Base-by-base conservation (phyloP, 495 filamentous ascomycete species). In the Pseudevernia furfuracea region DNA sequence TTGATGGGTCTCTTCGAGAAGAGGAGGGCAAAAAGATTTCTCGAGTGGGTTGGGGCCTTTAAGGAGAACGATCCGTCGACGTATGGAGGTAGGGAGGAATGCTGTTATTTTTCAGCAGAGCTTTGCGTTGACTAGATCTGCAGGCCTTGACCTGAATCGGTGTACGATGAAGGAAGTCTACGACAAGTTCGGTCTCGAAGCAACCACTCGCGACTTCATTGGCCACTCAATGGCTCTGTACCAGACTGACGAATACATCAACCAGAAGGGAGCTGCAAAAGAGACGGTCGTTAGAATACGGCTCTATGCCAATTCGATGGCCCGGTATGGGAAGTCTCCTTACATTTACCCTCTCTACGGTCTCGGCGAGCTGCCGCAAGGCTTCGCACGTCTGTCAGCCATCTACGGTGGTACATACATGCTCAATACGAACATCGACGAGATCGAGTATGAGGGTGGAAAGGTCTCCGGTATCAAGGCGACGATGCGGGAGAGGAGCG, bases 291-390 rank as follows among this genome's bases (percentile, higher is more conserved):
- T 89, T 74, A 91, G 92, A 67, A 96, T 97, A 74, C 86, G 91
- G 66, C 83, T 99, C 60, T 99, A 99, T 76, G 94, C 93, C 69
- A 97, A 96, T 81, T 96, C 90, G 34, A 96, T 99, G 81, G 91
- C 94, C 43, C 87, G 95, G 66, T 97, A 97, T 77, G 94, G 94
- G 74, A 97, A 96, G 78, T 96, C 92, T 25, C 94, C 94, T 21
- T 99, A 99, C 78, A 97, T 99, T 79, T 99, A 97, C 80, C 94
- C 94, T 25, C 88, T 97, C 17, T 97, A 99, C 76, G 94, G 94
- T 64, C 84, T 99, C 30, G 94, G 95, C 71, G 94, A 99, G 79
- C 85, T 99, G 43, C 94, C 94, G 34, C 95, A 99, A 80, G 93
- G 95, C 61, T 99, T 99, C 73, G 96, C 94, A 56, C 93, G 95